Evolutionary conservation across 192 early-diverging fungal species (phyloP).

Genomic region (Allomyces macrogynus): DNA sequence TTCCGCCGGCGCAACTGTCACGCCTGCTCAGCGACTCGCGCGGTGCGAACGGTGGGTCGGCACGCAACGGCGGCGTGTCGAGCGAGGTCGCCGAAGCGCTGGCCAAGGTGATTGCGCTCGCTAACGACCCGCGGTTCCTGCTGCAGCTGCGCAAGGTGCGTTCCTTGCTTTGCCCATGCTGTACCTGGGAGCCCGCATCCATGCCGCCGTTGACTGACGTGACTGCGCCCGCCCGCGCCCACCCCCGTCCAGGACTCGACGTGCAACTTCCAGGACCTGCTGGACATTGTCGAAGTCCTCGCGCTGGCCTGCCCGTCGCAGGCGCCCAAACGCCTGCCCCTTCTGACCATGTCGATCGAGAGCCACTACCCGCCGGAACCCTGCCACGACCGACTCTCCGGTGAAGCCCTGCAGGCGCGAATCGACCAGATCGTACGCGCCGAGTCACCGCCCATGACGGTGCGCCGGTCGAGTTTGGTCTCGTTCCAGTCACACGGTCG

Average conservation of each 20-base stretch:
- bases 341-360: neutral
- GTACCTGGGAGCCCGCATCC: too few relatives aligned
- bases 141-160: neutral
- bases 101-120: neutral
- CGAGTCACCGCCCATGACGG: too few relatives aligned
- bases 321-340: neutral
- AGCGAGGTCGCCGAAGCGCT: too few relatives aligned
- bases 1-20: too few relatives aligned
- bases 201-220: too few relatives aligned
- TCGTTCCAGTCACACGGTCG: too few relatives aligned
- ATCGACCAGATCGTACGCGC: neutral
- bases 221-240: too few relatives aligned
- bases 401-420: neutral
- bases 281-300: neutral
- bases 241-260: neutral
- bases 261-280: neutral
- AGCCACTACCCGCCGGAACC: neutral
- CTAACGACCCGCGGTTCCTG: neutral
- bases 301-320: neutral
- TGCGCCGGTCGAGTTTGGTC: too few relatives aligned
- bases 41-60: too few relatives aligned
- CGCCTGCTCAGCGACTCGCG: too few relatives aligned
- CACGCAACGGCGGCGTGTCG: too few relatives aligned
- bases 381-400: neutral
- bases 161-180: too few relatives aligned